Conservation (phyloP, 768 basidiomycete species). For the Termitomyces sp. region DNA sequence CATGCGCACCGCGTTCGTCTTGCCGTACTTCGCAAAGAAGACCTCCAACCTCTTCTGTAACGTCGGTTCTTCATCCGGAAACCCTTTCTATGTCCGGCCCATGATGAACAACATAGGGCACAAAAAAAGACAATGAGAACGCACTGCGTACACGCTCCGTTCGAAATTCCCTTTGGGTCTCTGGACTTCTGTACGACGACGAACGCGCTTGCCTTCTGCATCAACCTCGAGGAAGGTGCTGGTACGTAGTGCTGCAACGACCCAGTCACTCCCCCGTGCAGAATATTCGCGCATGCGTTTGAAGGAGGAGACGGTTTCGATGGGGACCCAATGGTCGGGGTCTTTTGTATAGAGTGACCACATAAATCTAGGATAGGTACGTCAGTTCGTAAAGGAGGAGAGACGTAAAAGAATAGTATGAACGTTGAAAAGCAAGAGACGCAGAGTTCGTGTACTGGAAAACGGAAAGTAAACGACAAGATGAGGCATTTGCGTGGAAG, state of each 20-base stretch:
- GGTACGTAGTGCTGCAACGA: slow-evolving; percentile 58
- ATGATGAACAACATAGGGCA: background rate
- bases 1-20: slow-evolving; percentile 81
- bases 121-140: slow-evolving; percentile 23
- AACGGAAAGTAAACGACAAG: background rate
- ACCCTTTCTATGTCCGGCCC: slow-evolving; percentile 68
- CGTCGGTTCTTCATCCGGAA: slow-evolving; percentile 56
- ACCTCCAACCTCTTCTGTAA: slow-evolving; percentile 72
- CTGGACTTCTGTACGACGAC: slow-evolving; percentile 69
- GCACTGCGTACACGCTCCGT: slow-evolving; percentile 83
- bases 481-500: background rate
- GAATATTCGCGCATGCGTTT: slow-evolving; percentile 85
- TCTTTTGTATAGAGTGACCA: slow-evolving; percentile 84
- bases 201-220: slow-evolving; percentile 63
- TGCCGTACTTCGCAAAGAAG: slow-evolving; percentile 76
- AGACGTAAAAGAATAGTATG: background rate
- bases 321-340: slow-evolving; percentile 84
- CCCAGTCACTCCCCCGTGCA: slow-evolving; percentile 56
- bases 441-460: background rate
- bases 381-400: background rate
- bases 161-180: slow-evolving; percentile 76
- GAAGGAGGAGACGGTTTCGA: slow-evolving; percentile 85
- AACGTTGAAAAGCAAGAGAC: background rate
- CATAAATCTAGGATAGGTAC: slow-evolving; percentile 64
- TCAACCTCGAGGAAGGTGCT: slow-evolving; percentile 66